Percentiles rank a stretch among this genome's conserved stretches.
These are phyloP conservation scores for Aspergillus wentii DNA, from an alignment of 495 filamentous ascomycete species.

Conservation along the genomic window DNA sequence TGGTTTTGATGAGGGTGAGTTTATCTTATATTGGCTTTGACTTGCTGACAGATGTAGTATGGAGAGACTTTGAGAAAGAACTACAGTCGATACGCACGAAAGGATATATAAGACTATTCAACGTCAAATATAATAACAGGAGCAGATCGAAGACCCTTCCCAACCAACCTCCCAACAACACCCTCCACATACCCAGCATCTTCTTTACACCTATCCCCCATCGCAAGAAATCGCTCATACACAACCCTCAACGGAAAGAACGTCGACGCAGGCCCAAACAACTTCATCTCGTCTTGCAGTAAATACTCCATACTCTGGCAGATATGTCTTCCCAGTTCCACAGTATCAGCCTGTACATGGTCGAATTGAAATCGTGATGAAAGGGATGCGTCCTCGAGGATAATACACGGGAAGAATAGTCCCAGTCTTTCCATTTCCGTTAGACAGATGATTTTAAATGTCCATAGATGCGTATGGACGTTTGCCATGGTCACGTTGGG, in stretches of 20 bases:
- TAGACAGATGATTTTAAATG: constrained; percentile 28
- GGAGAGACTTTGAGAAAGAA: constrained; percentile 5
- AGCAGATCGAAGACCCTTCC: not conserved
- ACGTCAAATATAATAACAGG: not conserved
- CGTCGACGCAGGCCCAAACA: constrained; percentile 35
- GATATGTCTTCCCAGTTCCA: constrained; percentile 18
- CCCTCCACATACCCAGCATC: not conserved
- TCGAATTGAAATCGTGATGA: not conserved
- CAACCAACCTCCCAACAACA: not conserved
- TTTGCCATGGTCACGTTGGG: constrained; percentile 31
- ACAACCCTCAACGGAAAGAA: constrained; percentile 18
- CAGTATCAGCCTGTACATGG: not conserved
- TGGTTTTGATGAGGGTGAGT: constrained; percentile 6
- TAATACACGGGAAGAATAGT: not conserved
- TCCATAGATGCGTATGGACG: constrained; percentile 29
- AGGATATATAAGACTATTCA: not conserved
- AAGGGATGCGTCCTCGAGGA: not conserved
- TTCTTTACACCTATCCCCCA: not conserved
- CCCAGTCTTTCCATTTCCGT: constrained; percentile 17
- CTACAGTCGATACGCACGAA: constrained; percentile 5
- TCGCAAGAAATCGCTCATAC: not conserved
- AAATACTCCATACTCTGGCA: constrained; percentile 33
- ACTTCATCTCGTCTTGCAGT: constrained; percentile 33
- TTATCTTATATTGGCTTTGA: not conserved
- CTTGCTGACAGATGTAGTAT: constrained; percentile 2